A percentile compares a stretch with the other conserved stretches of the same genome.
Conservation (phyloP, 805 yeast species). For the Lipomyces yamanashiensis region DNA sequence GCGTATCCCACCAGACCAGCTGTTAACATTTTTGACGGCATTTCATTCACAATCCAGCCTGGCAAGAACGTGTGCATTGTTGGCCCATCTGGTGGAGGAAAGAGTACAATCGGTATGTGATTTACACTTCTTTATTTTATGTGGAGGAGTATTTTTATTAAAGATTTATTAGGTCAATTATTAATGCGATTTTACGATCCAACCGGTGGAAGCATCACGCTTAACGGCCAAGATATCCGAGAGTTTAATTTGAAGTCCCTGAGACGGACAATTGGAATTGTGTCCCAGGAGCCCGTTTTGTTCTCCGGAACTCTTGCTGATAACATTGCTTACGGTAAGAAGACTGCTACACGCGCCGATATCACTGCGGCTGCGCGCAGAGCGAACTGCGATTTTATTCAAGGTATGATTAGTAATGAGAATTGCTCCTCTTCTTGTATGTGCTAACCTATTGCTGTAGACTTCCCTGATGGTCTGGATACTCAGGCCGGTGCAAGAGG, state of each 20-base stretch:
- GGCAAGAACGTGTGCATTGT: slow-evolving; percentile 93
- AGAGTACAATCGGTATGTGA: slow-evolving; percentile 79
- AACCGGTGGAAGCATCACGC: slow-evolving; percentile 59
- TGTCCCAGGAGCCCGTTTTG: slow-evolving; percentile 88
- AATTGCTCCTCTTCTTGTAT: no score
- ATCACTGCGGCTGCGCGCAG: slow-evolving; percentile 65
- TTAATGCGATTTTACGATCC: slow-evolving; percentile 86
- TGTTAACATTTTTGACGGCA: slow-evolving; percentile 62
- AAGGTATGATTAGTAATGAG: slow-evolving; percentile 27
- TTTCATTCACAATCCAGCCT: slow-evolving; percentile 64
- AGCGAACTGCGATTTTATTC: slow-evolving; percentile 79
- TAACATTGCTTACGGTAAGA: slow-evolving; percentile 76
- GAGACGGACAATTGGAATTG: slow-evolving; percentile 81
- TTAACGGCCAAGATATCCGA: slow-evolving; percentile 67
- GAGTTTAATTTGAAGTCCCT: slow-evolving; percentile 72
- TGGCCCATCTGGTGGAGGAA: slow-evolving; percentile 98
- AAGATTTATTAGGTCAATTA: slow-evolving; percentile 44
- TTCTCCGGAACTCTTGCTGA: slow-evolving; percentile 86
- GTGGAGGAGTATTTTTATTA: not conserved
- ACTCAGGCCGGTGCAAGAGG: slow-evolving; percentile 88
- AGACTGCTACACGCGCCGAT: slow-evolving; percentile 60
- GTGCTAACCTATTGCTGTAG: slow-evolving; percentile 36
- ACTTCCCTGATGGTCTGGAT: slow-evolving; percentile 80
- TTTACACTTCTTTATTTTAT: not conserved
- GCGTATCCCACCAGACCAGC: slow-evolving; percentile 84